phyloP scores from a whole-genome alignment of 495 filamentous ascomycete genomes.

The Bacidia gigantensis region DNA sequence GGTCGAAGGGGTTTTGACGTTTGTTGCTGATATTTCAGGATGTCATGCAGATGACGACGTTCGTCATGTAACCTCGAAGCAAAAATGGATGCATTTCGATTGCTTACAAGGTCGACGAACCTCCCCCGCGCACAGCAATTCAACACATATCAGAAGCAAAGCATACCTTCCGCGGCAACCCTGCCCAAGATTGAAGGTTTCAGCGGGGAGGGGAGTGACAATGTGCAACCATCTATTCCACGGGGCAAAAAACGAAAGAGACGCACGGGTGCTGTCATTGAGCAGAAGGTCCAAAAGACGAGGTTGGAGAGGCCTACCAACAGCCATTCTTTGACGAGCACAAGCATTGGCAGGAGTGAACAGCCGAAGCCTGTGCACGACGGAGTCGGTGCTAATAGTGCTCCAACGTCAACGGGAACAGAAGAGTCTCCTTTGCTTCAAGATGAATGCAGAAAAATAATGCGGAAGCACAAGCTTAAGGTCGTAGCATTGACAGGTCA shows the following conservation, averaged over 20 bases:
- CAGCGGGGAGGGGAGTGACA: not conserved
- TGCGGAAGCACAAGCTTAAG: constrained; percentile 78
- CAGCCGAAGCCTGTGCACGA: no score
- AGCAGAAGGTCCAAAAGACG: no score
- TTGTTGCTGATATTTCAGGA: no score
- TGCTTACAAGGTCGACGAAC: constrained; percentile 41
- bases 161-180: not conserved
- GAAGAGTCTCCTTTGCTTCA: constrained; percentile 31
- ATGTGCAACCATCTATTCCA: not conserved
- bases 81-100: constrained; percentile 42
- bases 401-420: constrained; percentile 2
- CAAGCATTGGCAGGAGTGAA: not conserved
- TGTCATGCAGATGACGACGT: no score
- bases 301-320: not conserved
- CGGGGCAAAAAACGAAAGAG: constrained; percentile 13
- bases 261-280: not conserved
- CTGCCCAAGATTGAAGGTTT: not conserved
- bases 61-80: no score
- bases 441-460: constrained; percentile 56
- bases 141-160: not conserved
- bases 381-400: not conserved
- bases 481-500: constrained; percentile 49
- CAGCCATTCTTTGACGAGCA: not conserved
- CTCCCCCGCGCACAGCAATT: constrained; percentile 24
- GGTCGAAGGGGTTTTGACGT: no score